Conservation (phyloP, 345 rosid species). For the Psidium guajava region DNA sequence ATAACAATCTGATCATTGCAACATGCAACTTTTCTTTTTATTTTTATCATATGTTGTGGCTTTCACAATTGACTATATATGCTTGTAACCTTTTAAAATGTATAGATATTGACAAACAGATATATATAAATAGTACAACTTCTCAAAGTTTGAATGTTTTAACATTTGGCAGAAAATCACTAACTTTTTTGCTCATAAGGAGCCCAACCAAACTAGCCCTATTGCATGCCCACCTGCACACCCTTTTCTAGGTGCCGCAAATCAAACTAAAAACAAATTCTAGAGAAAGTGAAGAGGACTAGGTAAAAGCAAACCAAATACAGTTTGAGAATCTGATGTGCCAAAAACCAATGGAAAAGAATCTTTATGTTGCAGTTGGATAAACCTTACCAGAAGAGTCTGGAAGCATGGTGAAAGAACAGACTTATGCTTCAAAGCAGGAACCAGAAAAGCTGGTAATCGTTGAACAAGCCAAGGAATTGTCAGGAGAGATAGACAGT, state of each 20-base stretch:
- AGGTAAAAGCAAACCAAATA: background rate
- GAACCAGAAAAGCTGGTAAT: conserved; percentile 63
- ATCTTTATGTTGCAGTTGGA: conserved; percentile 4
- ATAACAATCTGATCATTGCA: background rate
- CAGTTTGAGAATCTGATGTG: background rate
- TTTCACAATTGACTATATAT: background rate
- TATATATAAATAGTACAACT: background rate
- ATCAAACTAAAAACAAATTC: background rate
- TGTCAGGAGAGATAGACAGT: conserved; percentile 51
- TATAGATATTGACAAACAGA: background rate
- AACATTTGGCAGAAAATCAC: background rate
- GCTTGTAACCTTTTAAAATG: background rate
- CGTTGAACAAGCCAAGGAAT: conserved; percentile 64
- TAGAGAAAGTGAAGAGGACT: background rate
- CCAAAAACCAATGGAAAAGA: background rate
- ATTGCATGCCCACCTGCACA: background rate
- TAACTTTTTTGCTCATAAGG: background rate
- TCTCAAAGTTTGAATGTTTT: background rate
- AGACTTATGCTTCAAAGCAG: conserved; percentile 79
- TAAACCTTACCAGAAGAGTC: conserved; percentile 57
- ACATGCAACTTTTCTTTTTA: background rate
- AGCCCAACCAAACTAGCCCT: background rate
- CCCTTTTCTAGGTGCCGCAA: background rate
- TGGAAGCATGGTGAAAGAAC: conserved; percentile 56
- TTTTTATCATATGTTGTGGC: background rate